Percentiles rank a stretch among this genome's conserved stretches.
These are phyloP conservation scores for Mycena sanguinolenta DNA, from an alignment of 768 basidiomycete species.

Conservation along the genomic window DNA sequence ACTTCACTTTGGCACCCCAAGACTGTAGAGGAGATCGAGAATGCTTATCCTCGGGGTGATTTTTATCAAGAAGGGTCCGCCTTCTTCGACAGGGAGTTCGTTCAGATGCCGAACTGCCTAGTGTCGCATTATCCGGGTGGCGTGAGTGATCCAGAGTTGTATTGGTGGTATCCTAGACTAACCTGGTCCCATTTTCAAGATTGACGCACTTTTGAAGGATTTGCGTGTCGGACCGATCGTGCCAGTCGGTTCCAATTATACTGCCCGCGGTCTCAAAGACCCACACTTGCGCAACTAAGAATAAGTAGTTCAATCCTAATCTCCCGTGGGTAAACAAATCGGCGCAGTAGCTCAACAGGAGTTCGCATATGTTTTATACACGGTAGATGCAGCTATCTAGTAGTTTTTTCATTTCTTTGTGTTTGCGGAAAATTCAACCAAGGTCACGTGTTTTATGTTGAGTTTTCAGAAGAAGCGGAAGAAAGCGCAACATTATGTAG, in stretches of 20 bases:
- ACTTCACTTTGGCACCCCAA: slow-evolving; percentile 12
- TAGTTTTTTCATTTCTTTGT: no score
- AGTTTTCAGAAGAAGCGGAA: no score
- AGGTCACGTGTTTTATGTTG: no score
- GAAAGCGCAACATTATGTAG: no score
- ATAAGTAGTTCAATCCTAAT: background rate
- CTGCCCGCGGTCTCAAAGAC: background rate
- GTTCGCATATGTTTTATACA: no score
- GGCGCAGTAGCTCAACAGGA: no score
- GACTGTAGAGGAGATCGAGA: slow-evolving; percentile 11
- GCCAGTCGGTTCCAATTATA: background rate
- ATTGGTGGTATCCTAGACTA: slow-evolving; percentile 1
- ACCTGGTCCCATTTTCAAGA: slow-evolving; percentile 4
- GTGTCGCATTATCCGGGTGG: slow-evolving; percentile 10
- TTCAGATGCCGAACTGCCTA: slow-evolving; percentile 8
- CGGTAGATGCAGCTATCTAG: no score
- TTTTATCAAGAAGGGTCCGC: background rate
- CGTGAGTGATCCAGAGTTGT: slow-evolving; percentile 7
- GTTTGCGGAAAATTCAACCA: background rate
- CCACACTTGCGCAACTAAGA: background rate
- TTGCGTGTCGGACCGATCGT: slow-evolving; percentile 15
- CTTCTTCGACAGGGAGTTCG: slow-evolving; percentile 1
- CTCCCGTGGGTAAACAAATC: no score
- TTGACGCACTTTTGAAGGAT: slow-evolving; percentile 10
- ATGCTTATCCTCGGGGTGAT: no score